Evolutionary conservation across 1,139 yeast species (phyloP), one percentile per base, ranked within the genome.

Genomic region (Meyerozyma smithsonii): DNA sequence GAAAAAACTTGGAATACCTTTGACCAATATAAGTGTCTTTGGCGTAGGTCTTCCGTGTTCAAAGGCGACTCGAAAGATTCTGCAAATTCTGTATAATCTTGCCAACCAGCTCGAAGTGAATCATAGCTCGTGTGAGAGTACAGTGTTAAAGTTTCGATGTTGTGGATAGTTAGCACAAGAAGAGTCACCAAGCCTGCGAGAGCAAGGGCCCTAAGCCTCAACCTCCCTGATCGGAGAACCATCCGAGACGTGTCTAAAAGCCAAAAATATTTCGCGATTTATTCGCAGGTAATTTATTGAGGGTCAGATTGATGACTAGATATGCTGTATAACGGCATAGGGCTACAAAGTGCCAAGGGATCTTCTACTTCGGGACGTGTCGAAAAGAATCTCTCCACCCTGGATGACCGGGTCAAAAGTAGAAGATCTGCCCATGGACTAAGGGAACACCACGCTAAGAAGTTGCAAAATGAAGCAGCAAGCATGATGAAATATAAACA

Each of bases 291-390:
- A n/a, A 4, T 21, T 34, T 23, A 11, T 25, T 20, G 8, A 24
- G 20, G 28, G n/a, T n/a, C 34, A 21, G 10, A 10, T 16, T 14
- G 14, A 30, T 17, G 21, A 17, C 34, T 30, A n/a, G 17, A 17
- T 26, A 81, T 81, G 87, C 77, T 85, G 16, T 79, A 79, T 55
- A 81, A 80, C 56, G 84, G 86, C 15, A 72, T 84, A 38, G 89
- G 89, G 0, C 64, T 82, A 20, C 70, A 69, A 36, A 75, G 83
- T 0, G 78, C 84, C 0, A 63, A 87, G 41, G 94, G 94, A 0
- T 68, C 84, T 0, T 87, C 87, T 0, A 84, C 92, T 1, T 81
- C 84, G 33, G 94, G 94, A 0, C 72, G 74, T 52, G 69, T 84
- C 4, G 84, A 81, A 53, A 64, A 69, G 41, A 83, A 73, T 46